These are phyloP conservation scores for Epichloe sylvatica DNA, from an alignment of 2,329 filamentous ascomycete species.

Conservation along the genomic window DNA sequence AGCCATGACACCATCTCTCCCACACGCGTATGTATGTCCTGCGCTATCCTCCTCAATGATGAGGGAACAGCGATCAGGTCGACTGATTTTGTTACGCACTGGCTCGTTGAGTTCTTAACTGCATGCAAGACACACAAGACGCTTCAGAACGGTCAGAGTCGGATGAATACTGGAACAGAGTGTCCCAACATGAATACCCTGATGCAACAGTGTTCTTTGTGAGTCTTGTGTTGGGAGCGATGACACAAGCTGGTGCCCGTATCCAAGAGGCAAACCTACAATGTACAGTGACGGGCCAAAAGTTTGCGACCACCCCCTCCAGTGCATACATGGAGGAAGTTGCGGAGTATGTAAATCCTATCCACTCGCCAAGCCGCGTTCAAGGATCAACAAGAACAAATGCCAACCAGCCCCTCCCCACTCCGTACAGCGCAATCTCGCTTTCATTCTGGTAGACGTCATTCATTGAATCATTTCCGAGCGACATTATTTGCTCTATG, in stretches of 20 bases:
- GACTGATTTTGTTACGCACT: background rate
- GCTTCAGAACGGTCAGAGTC: background rate
- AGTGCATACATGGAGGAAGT: too few species aligned
- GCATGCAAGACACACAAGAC: background rate
- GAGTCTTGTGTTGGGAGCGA: too few species aligned
- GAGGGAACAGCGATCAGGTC: background rate
- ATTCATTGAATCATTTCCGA: conserved; percentile 3
- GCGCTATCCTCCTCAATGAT: background rate
- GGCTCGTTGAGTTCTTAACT: background rate
- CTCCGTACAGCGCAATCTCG: conserved; percentile 4
- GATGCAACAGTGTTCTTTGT: too few species aligned
- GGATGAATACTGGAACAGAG: background rate
- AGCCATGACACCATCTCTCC: background rate
- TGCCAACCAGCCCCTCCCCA: background rate
- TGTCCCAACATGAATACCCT: background rate
- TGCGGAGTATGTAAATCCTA: background rate
- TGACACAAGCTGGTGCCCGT: too few species aligned
- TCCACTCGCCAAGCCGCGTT: conserved; percentile 2
- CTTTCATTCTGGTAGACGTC: conserved; percentile 3
- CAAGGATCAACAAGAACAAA: background rate
- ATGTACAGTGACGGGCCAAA: too few species aligned
- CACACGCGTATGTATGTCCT: background rate
- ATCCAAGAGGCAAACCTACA: too few species aligned
- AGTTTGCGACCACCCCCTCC: too few species aligned
- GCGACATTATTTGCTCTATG: background rate